phyloP scores from a whole-genome alignment of 2,329 filamentous ascomycete species.

The Claviceps paspali region DNA sequence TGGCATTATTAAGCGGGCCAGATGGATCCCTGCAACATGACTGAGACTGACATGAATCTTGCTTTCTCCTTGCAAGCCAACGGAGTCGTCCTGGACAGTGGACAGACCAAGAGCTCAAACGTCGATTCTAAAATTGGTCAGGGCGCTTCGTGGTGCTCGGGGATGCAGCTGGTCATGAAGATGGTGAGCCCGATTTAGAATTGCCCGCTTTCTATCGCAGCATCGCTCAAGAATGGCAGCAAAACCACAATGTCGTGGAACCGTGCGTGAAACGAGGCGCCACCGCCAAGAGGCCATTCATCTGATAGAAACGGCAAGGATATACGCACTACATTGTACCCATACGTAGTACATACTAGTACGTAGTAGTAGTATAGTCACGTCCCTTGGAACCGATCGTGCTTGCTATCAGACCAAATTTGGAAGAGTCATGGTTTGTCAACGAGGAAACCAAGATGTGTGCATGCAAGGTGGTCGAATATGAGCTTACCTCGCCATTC shows the following conservation, averaged over 20 bases:
- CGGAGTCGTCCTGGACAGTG: too few relatives aligned
- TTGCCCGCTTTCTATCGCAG: background rate
- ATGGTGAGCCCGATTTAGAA: background rate
- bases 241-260: background rate
- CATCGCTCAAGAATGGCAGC: background rate
- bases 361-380: too few relatives aligned
- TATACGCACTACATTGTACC: too few relatives aligned
- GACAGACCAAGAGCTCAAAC: background rate
- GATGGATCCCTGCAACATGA: conserved; percentile 5
- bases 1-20: conserved; percentile 5
- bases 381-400: too few relatives aligned
- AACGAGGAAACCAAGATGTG: too few relatives aligned
- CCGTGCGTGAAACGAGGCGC: background rate
- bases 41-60: background rate
- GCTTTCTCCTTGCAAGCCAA: background rate
- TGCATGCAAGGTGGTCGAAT: background rate
- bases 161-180: background rate
- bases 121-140: background rate
- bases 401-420: too few relatives aligned
- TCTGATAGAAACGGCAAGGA: background rate
- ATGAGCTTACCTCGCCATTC: background rate
- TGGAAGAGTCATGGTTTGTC: too few relatives aligned
- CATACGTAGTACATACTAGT: too few relatives aligned
- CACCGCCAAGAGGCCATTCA: background rate
- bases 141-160: background rate